These are phyloP conservation scores for Penicillium sumatraense DNA, from an alignment of 2,329 filamentous ascomycete genomes.

Conservation along the genomic window DNA sequence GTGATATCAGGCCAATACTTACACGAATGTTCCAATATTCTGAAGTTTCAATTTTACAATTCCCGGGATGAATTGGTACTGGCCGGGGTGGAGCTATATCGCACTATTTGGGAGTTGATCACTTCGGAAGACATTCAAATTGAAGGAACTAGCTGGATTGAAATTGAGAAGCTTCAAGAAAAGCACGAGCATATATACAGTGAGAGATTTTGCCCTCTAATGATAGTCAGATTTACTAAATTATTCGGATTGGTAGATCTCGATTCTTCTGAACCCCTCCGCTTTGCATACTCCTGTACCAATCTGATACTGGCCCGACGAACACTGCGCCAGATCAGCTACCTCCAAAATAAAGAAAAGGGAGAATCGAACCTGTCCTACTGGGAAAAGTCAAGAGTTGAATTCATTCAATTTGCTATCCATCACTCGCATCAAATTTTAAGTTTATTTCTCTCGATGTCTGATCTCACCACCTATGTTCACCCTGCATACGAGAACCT, in stretches of 20 bases:
- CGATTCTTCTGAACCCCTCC: slow-evolving; percentile 20
- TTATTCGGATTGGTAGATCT: slow-evolving; percentile 7
- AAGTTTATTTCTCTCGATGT: slow-evolving; percentile 14
- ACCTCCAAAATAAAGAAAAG: neutral
- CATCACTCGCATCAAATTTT: slow-evolving; percentile 6
- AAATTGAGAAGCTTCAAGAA: slow-evolving; percentile 14
- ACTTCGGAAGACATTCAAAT: slow-evolving; percentile 12
- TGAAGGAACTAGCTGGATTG: slow-evolving; percentile 8
- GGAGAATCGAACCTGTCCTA: neutral
- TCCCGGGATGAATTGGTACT: slow-evolving; percentile 16
- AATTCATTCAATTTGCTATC: slow-evolving; percentile 14
- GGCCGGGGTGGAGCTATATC: slow-evolving; percentile 15
- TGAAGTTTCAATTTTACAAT: slow-evolving; percentile 16
- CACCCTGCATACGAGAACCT: slow-evolving; percentile 20
- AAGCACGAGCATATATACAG: slow-evolving; percentile 19
- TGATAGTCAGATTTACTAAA: neutral
- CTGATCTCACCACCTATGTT: slow-evolving; percentile 17
- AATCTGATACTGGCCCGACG: slow-evolving; percentile 18
- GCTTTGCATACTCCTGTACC: slow-evolving; percentile 19
- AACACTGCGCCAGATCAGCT: slow-evolving; percentile 12
- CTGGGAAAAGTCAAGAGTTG: neutral
- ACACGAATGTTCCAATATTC: slow-evolving; percentile 14
- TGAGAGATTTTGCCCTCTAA: neutral
- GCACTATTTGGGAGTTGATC: slow-evolving; percentile 12
- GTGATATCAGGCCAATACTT: slow-evolving; percentile 17